These are phyloP conservation scores for Scytalidium sp. DNA, from an alignment of 2,329 filamentous ascomycete genomes.

Conservation along the genomic window DNA sequence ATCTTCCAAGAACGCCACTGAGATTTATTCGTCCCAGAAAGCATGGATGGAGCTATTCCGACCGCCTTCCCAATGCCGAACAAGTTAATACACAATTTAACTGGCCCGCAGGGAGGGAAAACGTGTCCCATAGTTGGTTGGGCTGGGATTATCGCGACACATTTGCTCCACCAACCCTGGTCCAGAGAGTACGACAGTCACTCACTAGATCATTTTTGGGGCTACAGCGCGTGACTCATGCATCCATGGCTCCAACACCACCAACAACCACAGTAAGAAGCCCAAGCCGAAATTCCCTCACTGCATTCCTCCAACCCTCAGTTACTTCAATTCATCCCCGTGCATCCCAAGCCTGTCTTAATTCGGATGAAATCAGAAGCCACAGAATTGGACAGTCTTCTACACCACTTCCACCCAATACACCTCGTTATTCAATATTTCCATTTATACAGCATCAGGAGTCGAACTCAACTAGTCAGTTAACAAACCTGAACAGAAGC, in stretches of 20 bases:
- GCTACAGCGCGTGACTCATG: slow-evolving; percentile 1
- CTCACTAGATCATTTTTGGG: slow-evolving; percentile 2
- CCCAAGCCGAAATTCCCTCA: slow-evolving; percentile 5
- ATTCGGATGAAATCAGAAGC: no score
- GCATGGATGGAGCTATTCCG: background rate
- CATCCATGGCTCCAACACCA: slow-evolving; percentile 1
- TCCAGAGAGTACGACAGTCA: slow-evolving; percentile 2
- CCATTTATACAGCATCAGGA: no score
- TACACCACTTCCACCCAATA: slow-evolving; percentile 2
- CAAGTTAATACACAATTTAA: no score
- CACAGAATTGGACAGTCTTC: no score
- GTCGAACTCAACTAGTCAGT: slow-evolving; percentile 1
- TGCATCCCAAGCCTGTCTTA: background rate
- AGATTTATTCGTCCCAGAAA: no score
- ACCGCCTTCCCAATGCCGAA: no score
- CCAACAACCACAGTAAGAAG: background rate
- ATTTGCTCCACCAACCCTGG: slow-evolving; percentile 2
- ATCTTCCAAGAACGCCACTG: no score
- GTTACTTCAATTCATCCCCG: background rate
- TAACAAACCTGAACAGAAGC: slow-evolving; percentile 2
- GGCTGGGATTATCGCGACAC: slow-evolving; percentile 5
- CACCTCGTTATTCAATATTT: background rate
- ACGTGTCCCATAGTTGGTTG: background rate
- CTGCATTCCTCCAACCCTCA: slow-evolving; percentile 7
- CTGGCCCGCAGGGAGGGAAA: no score